A percentile compares a stretch with the other conserved stretches of the same genome.
Evolutionary conservation across 345 rosid genomes (phyloP).

Genomic region (Eucalyptus rudis): DNA sequence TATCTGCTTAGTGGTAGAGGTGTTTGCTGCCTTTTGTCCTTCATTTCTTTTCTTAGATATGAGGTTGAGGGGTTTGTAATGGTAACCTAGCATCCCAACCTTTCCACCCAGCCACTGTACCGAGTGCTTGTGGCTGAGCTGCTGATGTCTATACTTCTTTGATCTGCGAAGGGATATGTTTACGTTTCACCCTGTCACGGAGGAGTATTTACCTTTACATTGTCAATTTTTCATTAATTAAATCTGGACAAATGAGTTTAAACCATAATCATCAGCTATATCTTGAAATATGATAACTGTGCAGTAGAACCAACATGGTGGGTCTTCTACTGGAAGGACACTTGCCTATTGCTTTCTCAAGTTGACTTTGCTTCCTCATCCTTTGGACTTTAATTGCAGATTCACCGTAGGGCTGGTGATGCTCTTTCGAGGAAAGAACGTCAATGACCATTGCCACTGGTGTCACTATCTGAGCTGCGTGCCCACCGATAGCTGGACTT

Average conservation of each 20-base stretch:
- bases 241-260: neutral
- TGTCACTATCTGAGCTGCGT: conserved; percentile 83
- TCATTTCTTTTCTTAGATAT: neutral
- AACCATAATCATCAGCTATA: neutral
- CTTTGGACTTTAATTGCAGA: conserved; percentile 13
- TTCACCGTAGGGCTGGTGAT: conserved; percentile 42
- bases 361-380: neutral
- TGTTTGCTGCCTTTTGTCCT: neutral
- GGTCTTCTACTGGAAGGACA: neutral
- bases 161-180: neutral
- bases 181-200: neutral
- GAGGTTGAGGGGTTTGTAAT: neutral
- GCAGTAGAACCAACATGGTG: neutral
- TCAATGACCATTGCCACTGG: conserved; percentile 67
- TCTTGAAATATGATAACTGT: neutral
- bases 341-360: neutral
- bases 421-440: conserved; percentile 61
- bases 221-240: neutral
- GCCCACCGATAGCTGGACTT: conserved; percentile 69
- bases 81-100: neutral
- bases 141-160: neutral
- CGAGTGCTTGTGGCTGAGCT: neutral
- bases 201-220: neutral
- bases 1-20: neutral
- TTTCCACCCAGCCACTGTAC: neutral